A percentile compares a stretch with the other conserved stretches of the same genome.
Evolutionary conservation across 2,329 filamentous ascomycete species (phyloP).

Genomic region (Huntiella abstrusa): DNA sequence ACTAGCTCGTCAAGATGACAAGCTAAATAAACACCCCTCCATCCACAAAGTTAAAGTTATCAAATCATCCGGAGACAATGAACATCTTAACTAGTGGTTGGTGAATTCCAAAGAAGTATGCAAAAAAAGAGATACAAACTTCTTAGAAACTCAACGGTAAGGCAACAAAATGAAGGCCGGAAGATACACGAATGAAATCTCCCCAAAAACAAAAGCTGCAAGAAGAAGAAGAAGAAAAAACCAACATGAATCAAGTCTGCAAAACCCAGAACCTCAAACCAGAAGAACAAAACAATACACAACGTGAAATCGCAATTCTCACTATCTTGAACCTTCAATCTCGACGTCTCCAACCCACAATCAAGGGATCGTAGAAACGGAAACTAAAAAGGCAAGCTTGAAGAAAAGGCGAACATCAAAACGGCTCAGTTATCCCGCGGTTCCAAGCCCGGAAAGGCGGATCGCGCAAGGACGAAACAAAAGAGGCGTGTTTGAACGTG

Average conservation of each 20-base stretch:
- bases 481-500: neutral
- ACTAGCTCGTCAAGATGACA: neutral
- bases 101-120: too few relatives aligned
- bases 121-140: neutral
- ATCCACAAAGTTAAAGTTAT: neutral
- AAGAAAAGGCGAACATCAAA: constrained; percentile 1
- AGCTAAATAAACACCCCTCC: neutral
- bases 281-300: neutral
- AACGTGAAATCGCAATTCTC: neutral
- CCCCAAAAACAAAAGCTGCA: neutral
- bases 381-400: neutral
- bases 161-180: constrained; percentile 1
- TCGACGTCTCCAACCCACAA: neutral
- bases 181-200: neutral
- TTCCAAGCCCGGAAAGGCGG: neutral
- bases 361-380: neutral
- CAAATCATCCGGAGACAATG: neutral
- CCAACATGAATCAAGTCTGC: neutral
- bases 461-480: neutral
- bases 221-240: neutral
- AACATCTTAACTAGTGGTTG: neutral
- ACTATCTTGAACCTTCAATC: neutral
- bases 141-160: neutral
- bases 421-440: neutral
- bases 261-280: neutral